phyloP scores from a whole-genome alignment of 495 filamentous ascomycete species.

The Talaromyces ruber region DNA sequence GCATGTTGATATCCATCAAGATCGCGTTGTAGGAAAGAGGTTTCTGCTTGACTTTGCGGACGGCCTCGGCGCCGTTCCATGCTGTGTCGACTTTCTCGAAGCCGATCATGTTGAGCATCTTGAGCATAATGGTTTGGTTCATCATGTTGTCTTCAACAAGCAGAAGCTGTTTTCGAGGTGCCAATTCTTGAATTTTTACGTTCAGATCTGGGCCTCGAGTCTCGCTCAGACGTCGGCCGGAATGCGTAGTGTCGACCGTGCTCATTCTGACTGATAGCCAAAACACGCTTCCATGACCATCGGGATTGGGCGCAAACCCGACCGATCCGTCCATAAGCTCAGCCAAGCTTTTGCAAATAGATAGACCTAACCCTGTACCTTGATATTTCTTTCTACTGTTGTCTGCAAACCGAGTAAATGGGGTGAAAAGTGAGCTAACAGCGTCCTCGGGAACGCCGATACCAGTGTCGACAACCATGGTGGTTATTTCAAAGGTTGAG shows the following conservation, averaged over 20 bases:
- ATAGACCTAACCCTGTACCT: constrained; percentile 73
- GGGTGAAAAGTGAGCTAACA: constrained; percentile 65
- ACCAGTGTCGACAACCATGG: constrained; percentile 66
- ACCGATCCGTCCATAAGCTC: constrained; percentile 79
- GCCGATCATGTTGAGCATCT: constrained; percentile 44
- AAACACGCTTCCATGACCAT: constrained; percentile 46
- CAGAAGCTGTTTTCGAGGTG: constrained; percentile 40
- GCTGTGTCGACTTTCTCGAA: constrained; percentile 46
- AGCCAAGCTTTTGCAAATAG: constrained; percentile 72
- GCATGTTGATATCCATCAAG: constrained; percentile 64
- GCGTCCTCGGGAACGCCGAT: constrained; percentile 79
- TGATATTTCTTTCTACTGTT: constrained; percentile 69
- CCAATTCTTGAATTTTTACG: constrained; percentile 19
- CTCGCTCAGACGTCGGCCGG: neutral
- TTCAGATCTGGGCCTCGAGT: constrained; percentile 7
- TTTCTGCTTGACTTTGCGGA: constrained; percentile 40
- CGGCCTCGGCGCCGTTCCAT: constrained; percentile 49
- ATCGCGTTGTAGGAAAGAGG: constrained; percentile 45
- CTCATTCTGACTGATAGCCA: constrained; percentile 49
- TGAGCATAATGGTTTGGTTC: constrained; percentile 56
- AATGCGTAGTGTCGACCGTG: constrained; percentile 19
- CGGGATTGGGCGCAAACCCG: constrained; percentile 44
- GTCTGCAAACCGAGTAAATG: constrained; percentile 78
- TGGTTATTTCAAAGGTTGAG: constrained; percentile 33
- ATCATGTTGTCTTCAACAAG: constrained; percentile 54